Evolutionary conservation across 495 filamentous ascomycete species (phyloP), one percentile per base, ranked within the genome.

Genomic region (Aspergillus ostianus): DNA sequence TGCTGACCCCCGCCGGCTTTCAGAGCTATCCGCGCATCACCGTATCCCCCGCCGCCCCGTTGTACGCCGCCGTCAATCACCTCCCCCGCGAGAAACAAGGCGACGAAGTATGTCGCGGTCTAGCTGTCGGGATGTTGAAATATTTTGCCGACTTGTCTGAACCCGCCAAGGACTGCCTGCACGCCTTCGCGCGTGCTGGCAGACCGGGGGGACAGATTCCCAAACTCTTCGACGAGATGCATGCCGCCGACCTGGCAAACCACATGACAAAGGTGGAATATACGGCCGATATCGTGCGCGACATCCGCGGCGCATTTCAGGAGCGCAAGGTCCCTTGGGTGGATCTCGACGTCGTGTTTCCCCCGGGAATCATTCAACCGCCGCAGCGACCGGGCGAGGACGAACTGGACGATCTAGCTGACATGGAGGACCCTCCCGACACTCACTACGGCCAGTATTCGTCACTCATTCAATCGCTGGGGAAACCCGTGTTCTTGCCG

Each of bases 31-130:
- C 90, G 59, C 91, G 94, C 64, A 84, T 98, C 62, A 93, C 91
- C 13, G 85, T 97, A 55, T 94, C 94, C 21, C 93, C 93, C 21
- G 93, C 87, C 57, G 96, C 93, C n/a, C 87, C 94, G n/a, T 85
- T 95, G 60, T 98, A 97, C 71, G 85, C 86, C 58, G 92, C 92
- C 30, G 93, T 98, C 68, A 87, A 89, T 68, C 85, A 95, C 69
- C 82, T 99, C n/a, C 90, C 95, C 21, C 86, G 90, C 57, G 93
- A 96, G 66, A 90, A 90, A 72, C 94, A 98, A 79, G 93, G 92
- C 46, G 91, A 97, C 70, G 92, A 96, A 69, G 77, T 96, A 36
- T 91, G 85, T 72, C 87, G 94, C 18, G 94, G 89, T 1, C 80
- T 99, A 47, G 94, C 94, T 41, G 93, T 98, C 70, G 89, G 90